phyloP scores from a whole-genome alignment of 2,329 filamentous ascomycete genomes.

The Clarireedia paspali region DNA sequence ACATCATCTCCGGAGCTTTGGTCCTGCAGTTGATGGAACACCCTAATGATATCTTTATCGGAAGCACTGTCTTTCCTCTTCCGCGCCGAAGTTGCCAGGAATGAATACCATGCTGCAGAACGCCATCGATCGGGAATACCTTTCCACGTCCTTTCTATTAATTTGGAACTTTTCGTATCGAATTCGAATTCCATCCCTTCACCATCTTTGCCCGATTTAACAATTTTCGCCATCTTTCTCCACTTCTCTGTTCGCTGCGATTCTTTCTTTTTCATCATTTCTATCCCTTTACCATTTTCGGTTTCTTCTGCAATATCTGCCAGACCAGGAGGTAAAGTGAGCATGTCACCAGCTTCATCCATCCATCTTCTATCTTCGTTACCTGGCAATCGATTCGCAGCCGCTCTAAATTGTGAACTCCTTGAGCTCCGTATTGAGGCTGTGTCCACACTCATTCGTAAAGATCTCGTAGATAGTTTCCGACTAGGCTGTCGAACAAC shows the following conservation, averaged over 20 bases:
- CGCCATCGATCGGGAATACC: constrained; percentile 96
- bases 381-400: constrained; percentile 51
- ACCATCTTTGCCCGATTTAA: constrained; percentile 42
- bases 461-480: constrained; percentile 50
- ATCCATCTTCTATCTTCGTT: constrained; percentile 54
- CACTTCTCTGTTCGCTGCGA: constrained; percentile 57
- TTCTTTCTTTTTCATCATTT: constrained; percentile 55
- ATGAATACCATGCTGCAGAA: constrained; percentile 88
- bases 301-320: constrained; percentile 49
- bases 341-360: constrained; percentile 61
- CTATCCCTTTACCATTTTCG: constrained; percentile 42
- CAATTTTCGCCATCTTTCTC: constrained; percentile 56
- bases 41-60: constrained; percentile 63
- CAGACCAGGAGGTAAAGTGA: constrained; percentile 50
- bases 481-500: constrained; percentile 38
- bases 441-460: constrained; percentile 38
- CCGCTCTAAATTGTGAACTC: constrained; percentile 45
- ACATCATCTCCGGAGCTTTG: constrained; percentile 80
- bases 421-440: constrained; percentile 38
- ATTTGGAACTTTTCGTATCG: constrained; percentile 71
- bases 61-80: constrained; percentile 51
- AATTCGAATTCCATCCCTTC: constrained; percentile 67
- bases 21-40: constrained; percentile 66
- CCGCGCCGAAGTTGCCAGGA: constrained; percentile 70
- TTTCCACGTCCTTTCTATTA: constrained; percentile 93